Base-by-base conservation (phyloP, 306 rosid species). In the Rosa rugosa region DNA sequence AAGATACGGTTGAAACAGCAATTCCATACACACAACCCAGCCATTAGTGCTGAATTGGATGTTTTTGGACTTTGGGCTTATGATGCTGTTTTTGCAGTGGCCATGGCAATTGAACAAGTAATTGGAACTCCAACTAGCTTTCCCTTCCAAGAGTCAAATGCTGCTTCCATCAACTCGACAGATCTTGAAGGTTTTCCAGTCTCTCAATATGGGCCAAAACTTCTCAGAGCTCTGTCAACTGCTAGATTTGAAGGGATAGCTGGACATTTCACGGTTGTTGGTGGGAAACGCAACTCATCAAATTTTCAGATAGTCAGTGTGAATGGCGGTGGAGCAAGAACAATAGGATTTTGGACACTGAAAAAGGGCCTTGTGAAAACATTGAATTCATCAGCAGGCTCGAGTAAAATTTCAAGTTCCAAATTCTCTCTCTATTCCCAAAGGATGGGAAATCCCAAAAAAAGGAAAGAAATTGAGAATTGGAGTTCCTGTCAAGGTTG, bases 11-110 rank as follows among this genome's bases (percentile, higher is more conserved):
- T 89, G 97, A 91, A 77, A 51, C 81, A 64, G 5, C 64, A 81
- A 50, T 88, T 87, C 76, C 12, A 70, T 1, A 40, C 0, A 0
- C 78, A 87, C 8, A 69, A 87, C 66, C 85, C 84, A n/a, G 13
- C 20, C 1, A 1, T 36, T 31, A 75, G 84, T 31, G 36, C 36
- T 31, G 36, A 31, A 31, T 31, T 31, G 36, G 36, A 31, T 31
- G 36, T 31, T 31, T 20, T 62, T 40, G 90, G 97, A 7, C 6
- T 85, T 18, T 89, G 92, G 97, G 97, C 94, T n/a, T 82, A 91
- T 56, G 93, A 91, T 73, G 78, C 93, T 22, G 72, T 81, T 62
- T 76, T 72, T 6, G 90, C 96, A 20, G 27, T 91, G 40, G 90
- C 93, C 20, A 85, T 57, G 85, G 92, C 93, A 8, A 59, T 82